Conservation (phyloP, 345 rosid genomes). For the Linum usitatissimum region DNA sequence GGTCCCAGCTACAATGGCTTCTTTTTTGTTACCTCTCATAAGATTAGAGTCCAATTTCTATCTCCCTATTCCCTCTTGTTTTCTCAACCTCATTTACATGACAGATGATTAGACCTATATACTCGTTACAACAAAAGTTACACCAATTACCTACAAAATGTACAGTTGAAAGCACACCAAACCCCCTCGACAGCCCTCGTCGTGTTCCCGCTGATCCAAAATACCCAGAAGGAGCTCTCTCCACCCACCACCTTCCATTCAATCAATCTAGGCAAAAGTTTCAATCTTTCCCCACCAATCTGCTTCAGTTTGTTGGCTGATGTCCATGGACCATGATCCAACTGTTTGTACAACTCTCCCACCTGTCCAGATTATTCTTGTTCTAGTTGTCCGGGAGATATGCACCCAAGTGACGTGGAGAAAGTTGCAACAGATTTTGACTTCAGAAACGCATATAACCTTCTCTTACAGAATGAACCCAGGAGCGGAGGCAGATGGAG, state of each 20-base stretch:
- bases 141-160: slow-evolving; percentile 41
- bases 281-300: not conserved
- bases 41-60: slow-evolving; percentile 13
- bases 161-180: slow-evolving; percentile 30
- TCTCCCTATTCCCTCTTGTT: slow-evolving; percentile 9
- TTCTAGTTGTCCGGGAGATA: not conserved
- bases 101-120: slow-evolving; percentile 30
- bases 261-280: not conserved
- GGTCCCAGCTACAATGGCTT: slow-evolving; percentile 16
- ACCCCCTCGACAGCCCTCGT: slow-evolving; percentile 1
- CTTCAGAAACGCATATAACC: no score
- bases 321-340: not conserved
- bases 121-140: slow-evolving; percentile 17
- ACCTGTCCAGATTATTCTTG: not conserved
- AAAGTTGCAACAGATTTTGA: not conserved
- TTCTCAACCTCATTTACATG: slow-evolving; percentile 25
- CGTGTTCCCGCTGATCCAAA: not conserved
- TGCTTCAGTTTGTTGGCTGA: no score
- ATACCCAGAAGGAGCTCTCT: not conserved
- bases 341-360: not conserved
- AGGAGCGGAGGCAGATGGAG: slow-evolving; percentile 17
- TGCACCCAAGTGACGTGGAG: not conserved
- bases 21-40: slow-evolving; percentile 4
- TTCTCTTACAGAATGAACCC: slow-evolving; percentile 10
- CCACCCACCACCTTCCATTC: not conserved